Conservation (phyloP, 2,329 filamentous ascomycete species). For the Neoarthrinium moseri region DNA sequence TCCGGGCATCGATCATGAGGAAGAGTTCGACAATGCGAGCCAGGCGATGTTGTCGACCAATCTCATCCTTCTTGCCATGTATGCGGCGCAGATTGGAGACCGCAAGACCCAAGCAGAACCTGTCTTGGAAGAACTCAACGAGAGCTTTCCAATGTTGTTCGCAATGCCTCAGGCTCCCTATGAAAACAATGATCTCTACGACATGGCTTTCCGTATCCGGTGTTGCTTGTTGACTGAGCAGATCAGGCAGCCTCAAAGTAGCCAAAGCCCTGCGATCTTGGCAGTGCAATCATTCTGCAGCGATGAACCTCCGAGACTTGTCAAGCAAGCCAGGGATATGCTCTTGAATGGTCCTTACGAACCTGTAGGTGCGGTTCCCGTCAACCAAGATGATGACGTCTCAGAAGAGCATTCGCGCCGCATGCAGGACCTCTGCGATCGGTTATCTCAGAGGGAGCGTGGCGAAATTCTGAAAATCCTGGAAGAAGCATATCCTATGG, state of each 20-base stretch:
- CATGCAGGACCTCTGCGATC: neutral
- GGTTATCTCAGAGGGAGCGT: neutral
- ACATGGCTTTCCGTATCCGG: conserved; percentile 23
- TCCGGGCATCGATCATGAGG: neutral
- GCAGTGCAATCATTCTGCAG: conserved; percentile 24
- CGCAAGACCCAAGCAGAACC: conserved; percentile 8
- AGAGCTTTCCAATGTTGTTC: conserved; percentile 19
- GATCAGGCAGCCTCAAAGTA: conserved; percentile 10
- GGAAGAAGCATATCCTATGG: neutral
- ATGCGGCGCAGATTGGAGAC: conserved; percentile 14
- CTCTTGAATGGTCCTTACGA: conserved; percentile 6
- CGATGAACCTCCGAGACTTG: neutral
- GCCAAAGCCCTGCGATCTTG: conserved; percentile 14
- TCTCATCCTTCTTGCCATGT: conserved; percentile 21
- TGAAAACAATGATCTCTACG: conserved; percentile 9
- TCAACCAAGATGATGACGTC: neutral
- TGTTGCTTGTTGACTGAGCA: conserved; percentile 17
- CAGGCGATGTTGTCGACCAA: conserved; percentile 20
- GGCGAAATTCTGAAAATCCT: neutral
- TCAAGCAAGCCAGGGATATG: conserved; percentile 4
- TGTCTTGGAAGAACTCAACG: conserved; percentile 22
- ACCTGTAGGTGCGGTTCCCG: neutral
- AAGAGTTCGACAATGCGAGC: conserved; percentile 13
- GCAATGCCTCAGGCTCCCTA: neutral
- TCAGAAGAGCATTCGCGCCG: neutral